Conservation (phyloP, 1,139 yeast species). For the Blastobotrys persicus region DNA sequence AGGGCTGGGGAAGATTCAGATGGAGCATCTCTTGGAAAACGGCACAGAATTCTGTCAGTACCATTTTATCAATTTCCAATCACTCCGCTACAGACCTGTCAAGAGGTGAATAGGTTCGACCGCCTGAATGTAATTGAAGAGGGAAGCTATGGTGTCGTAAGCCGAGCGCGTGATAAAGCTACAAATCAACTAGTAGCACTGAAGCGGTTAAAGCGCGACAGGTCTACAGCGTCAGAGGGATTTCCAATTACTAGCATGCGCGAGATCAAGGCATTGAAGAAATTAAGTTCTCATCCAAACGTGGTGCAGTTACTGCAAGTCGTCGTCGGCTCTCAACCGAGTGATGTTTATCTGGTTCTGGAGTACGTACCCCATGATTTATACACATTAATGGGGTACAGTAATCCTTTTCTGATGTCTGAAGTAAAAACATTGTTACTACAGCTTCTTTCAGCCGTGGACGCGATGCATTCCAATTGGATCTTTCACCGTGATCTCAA, state of each 20-base stretch:
- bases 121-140: constrained; percentile 81
- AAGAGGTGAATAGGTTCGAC: background rate
- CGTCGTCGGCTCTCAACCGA: constrained; percentile 42
- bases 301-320: constrained; percentile 69
- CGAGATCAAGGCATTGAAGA: constrained; percentile 79
- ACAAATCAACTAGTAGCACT: constrained; percentile 90
- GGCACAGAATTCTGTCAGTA: background rate
- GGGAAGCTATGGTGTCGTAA: constrained; percentile 98
- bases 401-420: constrained; percentile 30
- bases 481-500: constrained; percentile 91
- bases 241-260: constrained; percentile 86
- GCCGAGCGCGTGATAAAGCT: constrained; percentile 88
- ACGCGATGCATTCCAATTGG: constrained; percentile 86
- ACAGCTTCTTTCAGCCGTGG: constrained; percentile 55
- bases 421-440: constrained; percentile 35
- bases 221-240: constrained; percentile 84
- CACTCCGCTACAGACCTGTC: background rate
- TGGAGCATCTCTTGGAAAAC: background rate
- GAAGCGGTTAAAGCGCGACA: constrained; percentile 90
- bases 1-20: background rate
- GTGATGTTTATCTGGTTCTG: constrained; percentile 34
- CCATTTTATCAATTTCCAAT: background rate
- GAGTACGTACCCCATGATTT: constrained; percentile 38
- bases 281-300: constrained; percentile 72
- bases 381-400: constrained; percentile 24